These are phyloP conservation scores for Pythium volutum DNA, from an alignment of 352 stramenopile genomes.

Conservation along the genomic window DNA sequence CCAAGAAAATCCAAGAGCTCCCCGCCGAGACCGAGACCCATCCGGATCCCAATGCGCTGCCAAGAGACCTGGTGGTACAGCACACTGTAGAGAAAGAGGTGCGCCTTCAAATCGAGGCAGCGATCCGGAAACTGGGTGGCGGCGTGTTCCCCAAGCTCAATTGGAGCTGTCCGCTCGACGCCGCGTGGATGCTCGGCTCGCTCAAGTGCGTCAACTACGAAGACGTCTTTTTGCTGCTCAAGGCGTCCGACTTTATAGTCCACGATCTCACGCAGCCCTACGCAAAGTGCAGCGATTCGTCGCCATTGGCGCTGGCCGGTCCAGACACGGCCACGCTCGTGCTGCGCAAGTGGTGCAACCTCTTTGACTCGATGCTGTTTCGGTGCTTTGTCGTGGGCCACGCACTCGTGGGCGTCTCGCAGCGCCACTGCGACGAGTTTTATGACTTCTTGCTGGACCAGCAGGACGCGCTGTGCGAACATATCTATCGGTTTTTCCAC, in stretches of 20 bases:
- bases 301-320: neutral
- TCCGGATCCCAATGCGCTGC: slow-evolving; percentile 15
- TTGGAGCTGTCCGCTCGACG: slow-evolving; percentile 92
- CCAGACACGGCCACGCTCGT: slow-evolving; percentile 67
- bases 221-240: slow-evolving; percentile 81
- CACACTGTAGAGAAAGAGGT: slow-evolving; percentile 38
- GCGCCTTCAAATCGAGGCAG: slow-evolving; percentile 57
- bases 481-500: slow-evolving; percentile 67
- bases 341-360: slow-evolving; percentile 94
- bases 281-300: slow-evolving; percentile 44
- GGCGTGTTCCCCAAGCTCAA: slow-evolving; percentile 91
- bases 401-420: slow-evolving; percentile 84
- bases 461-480: slow-evolving; percentile 62
- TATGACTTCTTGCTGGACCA: slow-evolving; percentile 87
- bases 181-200: slow-evolving; percentile 87
- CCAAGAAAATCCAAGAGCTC: slow-evolving; percentile 23
- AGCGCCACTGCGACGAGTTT: slow-evolving; percentile 90
- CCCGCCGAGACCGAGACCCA: slow-evolving; percentile 17
- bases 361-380: slow-evolving; percentile 95
- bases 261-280: slow-evolving; percentile 90
- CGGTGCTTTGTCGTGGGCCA: slow-evolving; percentile 89
- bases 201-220: slow-evolving; percentile 80
- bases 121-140: slow-evolving; percentile 62
- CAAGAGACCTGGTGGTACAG: slow-evolving; percentile 25
- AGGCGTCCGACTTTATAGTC: slow-evolving; percentile 84